phyloP scores from a whole-genome alignment of 2,329 filamentous ascomycete species.

The Penicillium oxalicum region DNA sequence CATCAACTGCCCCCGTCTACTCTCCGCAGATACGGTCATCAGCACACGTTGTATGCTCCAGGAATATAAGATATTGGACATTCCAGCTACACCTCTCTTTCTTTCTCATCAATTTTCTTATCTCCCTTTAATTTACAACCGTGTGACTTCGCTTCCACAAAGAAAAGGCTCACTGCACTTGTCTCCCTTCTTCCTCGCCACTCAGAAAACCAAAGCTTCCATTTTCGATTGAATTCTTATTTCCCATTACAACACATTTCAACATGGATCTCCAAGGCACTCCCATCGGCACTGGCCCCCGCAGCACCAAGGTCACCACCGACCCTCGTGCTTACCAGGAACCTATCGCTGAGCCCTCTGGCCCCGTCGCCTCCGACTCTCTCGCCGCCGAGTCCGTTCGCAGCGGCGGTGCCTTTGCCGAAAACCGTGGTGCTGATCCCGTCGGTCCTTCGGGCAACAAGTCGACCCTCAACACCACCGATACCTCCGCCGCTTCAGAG shows the following conservation, averaged over 20 bases:
- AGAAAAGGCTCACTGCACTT: too few relatives aligned
- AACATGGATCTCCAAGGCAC: slow-evolving; percentile 40
- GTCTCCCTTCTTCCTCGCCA: too few relatives aligned
- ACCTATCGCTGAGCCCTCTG: slow-evolving; percentile 57
- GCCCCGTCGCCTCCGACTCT: slow-evolving; percentile 61
- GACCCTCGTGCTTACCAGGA: slow-evolving; percentile 46
- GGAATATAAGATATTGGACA: too few relatives aligned
- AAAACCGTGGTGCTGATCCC: slow-evolving; percentile 52
- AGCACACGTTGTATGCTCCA: too few relatives aligned
- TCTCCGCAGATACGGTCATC: background rate
- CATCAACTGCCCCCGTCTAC: background rate
- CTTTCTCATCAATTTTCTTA: too few relatives aligned
- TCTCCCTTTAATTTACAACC: too few relatives aligned
- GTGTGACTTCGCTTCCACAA: too few relatives aligned
- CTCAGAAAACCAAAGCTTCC: too few relatives aligned
- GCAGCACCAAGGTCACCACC: slow-evolving; percentile 41
- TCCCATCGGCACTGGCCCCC: slow-evolving; percentile 26
- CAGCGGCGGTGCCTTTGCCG: slow-evolving; percentile 54
- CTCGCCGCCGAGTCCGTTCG: slow-evolving; percentile 68
- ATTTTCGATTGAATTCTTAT: too few relatives aligned
- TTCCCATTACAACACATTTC: background rate
- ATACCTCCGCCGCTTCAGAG: slow-evolving; percentile 48
- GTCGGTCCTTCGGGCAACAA: slow-evolving; percentile 47
- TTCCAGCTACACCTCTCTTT: too few relatives aligned
- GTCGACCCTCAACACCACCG: slow-evolving; percentile 52